A percentile compares a stretch with the other conserved stretches of the same genome.
Conservation (phyloP, 169 alveolate genomes). For the Plasmodium adleri region DNA sequence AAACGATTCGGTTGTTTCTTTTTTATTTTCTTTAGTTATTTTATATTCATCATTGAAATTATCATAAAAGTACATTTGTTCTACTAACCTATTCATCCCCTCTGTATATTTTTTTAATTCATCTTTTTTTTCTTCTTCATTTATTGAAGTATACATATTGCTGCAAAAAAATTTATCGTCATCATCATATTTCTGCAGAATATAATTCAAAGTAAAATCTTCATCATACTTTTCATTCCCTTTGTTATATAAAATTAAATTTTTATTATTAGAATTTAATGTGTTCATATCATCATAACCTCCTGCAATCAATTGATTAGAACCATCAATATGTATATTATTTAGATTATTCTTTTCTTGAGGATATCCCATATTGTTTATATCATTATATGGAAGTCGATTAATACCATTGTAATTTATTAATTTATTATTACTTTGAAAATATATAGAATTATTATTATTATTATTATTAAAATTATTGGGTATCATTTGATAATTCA, state of each 20-base stretch:
- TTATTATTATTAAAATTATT: too few species aligned
- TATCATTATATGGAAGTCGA: too few species aligned
- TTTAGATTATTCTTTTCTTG: not conserved
- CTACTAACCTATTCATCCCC: constrained; percentile 69
- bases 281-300: not conserved
- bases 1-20: constrained; percentile 3
- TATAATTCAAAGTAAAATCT: constrained; percentile 65
- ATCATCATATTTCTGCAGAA: constrained; percentile 58
- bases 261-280: constrained; percentile 17
- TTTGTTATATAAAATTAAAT: constrained; percentile 50
- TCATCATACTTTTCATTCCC: constrained; percentile 34
- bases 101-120: constrained; percentile 50
- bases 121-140: not conserved
- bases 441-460: too few species aligned
- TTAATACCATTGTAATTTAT: too few species aligned
- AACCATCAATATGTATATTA: not conserved
- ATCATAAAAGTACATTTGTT: constrained; percentile 74
- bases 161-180: constrained; percentile 65
- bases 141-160: not conserved
- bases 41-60: constrained; percentile 43
- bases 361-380: too few species aligned
- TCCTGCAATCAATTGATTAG: not conserved
- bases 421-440: too few species aligned
- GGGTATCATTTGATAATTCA: not conserved
- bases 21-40: constrained; percentile 20